Evolutionary conservation across 176 grass and related monocot genomes (phyloP).

Genomic region (Dactylis glomerata): DNA sequence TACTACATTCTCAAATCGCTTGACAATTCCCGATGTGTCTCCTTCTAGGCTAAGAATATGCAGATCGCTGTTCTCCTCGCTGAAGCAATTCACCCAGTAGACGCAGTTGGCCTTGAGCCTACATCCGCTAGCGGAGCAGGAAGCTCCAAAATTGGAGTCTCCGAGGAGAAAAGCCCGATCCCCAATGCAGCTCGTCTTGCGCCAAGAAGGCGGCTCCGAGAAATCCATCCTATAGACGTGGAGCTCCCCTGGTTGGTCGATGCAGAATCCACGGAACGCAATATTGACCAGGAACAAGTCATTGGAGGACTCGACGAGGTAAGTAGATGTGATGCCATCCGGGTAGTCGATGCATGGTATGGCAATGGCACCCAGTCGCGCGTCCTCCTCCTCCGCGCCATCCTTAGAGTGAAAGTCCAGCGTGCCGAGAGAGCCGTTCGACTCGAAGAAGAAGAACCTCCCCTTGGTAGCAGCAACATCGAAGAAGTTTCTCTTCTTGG

Average conservation of each 20-base stretch:
- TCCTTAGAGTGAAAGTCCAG: neutral
- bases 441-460: neutral
- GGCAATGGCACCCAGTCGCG: neutral
- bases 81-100: conserved; percentile 2
- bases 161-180: neutral
- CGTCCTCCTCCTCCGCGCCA: neutral
- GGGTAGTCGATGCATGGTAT: neutral
- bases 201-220: neutral
- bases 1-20: neutral
- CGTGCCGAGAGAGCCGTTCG: neutral
- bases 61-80: neutral
- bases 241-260: neutral
- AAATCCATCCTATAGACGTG: neutral
- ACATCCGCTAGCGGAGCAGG: neutral
- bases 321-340: neutral
- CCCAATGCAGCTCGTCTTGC: neutral
- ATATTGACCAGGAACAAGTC: neutral
- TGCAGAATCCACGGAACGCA: neutral
- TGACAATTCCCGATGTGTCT: neutral
- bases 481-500: neutral
- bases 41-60: neutral
- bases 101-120: neutral
- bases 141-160: neutral
- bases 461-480: neutral
- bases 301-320: neutral